Base-by-base conservation (phyloP, 169 alveolate genomes). In the Plasmodium gallinaceum region DNA sequence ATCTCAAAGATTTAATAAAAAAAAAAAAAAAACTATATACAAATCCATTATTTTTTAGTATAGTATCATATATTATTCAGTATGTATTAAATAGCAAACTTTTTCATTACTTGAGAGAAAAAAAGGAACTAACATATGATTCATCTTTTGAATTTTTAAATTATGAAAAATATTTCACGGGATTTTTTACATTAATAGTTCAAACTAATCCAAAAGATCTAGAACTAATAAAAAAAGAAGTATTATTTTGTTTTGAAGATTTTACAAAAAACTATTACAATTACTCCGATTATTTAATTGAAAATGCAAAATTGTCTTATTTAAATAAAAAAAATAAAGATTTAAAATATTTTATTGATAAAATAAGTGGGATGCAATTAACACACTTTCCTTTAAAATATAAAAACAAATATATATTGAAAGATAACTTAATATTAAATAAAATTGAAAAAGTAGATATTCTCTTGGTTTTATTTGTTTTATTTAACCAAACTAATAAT, bases 81-180 rank as follows among this genome's bases (percentile, higher is more conserved):
- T 87, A 75, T 60, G 64, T 87, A 16, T 60, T 87, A 61, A 74
- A 74, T 48, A 75, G 88, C 32, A 74, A 87, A 66, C 52, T 87
- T 32, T 74, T 87, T 74, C 92, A 80, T 46, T 85, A 93, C 90
- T 85, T 95, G 32, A 88, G 97, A 60, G 96, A 95, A 42, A 95
- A 94, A 91, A 93, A 94, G 88, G 94, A 95, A 62, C 78, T 95
- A 88, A 95, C 97, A 32, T 95, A 95, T 74, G 97, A 95, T 39
- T 93, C 97, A 26, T 90, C 93, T 3, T 94, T 95, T 66, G 96
- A 95, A 54, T 93, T 95, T 57, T 78, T 93, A 92, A 80, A 93
- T 62, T 93, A 94, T 64, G 97, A 95, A 75, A 92, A 93, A 32
- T 94, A 93, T 42, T 85, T 92, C 73, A 95, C 95, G 16, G 97